Evolutionary conservation across 2,329 filamentous ascomycete species (phyloP), one percentile per base, ranked within the genome.

Genomic region (Zasmidium angulare): DNA sequence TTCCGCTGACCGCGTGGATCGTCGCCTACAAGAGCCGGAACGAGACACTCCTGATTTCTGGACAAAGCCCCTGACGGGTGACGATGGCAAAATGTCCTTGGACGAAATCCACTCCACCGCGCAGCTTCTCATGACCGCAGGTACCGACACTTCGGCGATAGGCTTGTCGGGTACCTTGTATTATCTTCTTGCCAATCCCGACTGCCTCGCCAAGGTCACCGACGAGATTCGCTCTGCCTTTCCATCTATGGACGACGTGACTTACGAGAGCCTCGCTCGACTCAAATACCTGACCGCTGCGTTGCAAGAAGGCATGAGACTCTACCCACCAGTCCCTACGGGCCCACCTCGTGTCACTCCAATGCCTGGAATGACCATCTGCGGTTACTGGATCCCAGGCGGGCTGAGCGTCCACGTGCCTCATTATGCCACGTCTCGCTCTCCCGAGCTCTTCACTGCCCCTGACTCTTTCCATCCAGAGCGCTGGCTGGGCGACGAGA

Each of bases 51-150:
- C 66, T 2, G 69, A 72, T 50, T 52, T 71, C 11, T 71, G 70
- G 69, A 64, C 60, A 1, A 63, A 62, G 31, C 60, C 69, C 47
- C 23, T 68, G 24, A 60, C 56, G n/a, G 63, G 63, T 36, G 58
- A 57, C 7, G 50, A 47, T 17, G 23, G 20, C 24, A 22, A 22
- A 46, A 49, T 71, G 48, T 57, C 55, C 1, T 24, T 67, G 10
- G 71, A 56, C 0, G 74, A 77, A 56, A 69, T 75, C 36, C 64
- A 72, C 23, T 31, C n/a, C 71, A 75, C 67, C 24, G 68, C 66
- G 3, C 56, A 60, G 1, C 57, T 71, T 3, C 66, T 77, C 31
- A 74, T 77, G 63, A 60, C 74, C 29, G 75, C 72, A 0, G 75
- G 75, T 2, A 75, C 70, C 10, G 75, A 77, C 54, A 75, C 74